Evolutionary conservation across 495 filamentous ascomycete species (phyloP).

Genomic region (Pyrenula aspistea): DNA sequence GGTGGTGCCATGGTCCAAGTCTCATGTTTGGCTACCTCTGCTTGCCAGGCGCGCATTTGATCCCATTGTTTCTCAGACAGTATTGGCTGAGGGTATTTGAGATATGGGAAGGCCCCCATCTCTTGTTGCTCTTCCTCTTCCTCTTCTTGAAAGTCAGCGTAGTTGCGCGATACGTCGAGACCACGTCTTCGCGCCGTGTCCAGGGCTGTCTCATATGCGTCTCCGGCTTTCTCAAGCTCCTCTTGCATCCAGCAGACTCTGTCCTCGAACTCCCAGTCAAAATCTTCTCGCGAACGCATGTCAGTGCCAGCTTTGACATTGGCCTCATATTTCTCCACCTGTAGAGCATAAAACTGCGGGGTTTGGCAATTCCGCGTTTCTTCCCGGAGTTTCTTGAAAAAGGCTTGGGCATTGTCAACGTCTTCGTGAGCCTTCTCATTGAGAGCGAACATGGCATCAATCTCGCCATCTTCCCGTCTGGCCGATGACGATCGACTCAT

Average conservation of each 20-base stretch:
- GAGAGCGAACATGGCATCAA: not conserved
- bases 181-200: not conserved
- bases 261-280: not conserved
- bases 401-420: not conserved
- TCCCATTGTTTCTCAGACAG: not conserved
- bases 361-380: no score
- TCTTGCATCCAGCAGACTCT: not conserved
- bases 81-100: not conserved
- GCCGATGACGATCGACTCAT: not conserved
- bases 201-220: not conserved
- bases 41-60: not conserved
- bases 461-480: not conserved
- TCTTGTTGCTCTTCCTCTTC: not conserved
- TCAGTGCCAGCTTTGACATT: not conserved
- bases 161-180: not conserved
- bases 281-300: not conserved
- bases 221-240: not conserved
- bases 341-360: not conserved
- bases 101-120: not conserved
- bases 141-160: not conserved
- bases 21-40: not conserved
- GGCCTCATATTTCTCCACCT: not conserved
- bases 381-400: not conserved
- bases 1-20: not conserved
- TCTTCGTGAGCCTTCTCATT: not conserved